Conservation (phyloP, 768 basidiomycete species). For the Xerocomus potaroensis region DNA sequence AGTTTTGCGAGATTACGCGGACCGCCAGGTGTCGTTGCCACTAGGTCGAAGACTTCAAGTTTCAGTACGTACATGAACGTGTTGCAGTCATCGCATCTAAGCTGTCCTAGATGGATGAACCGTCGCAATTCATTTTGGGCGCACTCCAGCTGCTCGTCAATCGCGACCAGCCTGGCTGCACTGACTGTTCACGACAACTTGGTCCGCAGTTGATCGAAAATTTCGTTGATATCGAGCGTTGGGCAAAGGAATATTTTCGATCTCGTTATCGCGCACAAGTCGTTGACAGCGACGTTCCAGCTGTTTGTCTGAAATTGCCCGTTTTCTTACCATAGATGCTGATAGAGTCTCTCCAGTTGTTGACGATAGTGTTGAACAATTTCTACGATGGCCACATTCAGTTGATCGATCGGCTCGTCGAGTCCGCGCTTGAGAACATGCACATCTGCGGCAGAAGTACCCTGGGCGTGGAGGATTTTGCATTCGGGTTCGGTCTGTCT, state of each 20-base stretch:
- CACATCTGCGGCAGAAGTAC: slow-evolving; percentile 9
- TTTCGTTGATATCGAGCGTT: slow-evolving; percentile 25
- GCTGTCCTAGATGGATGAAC: slow-evolving; percentile 20
- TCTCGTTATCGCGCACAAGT: slow-evolving; percentile 11
- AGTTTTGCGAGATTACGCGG: slow-evolving; percentile 24
- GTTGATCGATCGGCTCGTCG: slow-evolving; percentile 24
- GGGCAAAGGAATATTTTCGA: slow-evolving; percentile 28
- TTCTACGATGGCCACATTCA: slow-evolving; percentile 30
- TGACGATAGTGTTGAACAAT: slow-evolving; percentile 28
- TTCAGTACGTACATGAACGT: slow-evolving; percentile 13
- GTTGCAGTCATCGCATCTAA: background rate
- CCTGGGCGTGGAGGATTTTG: slow-evolving; percentile 23
- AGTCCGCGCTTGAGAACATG: slow-evolving; percentile 26
- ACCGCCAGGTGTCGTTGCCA: slow-evolving; percentile 24
- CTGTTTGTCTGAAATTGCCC: slow-evolving; percentile 12
- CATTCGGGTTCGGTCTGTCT: slow-evolving; percentile 28
- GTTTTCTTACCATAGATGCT: background rate
- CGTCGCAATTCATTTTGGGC: slow-evolving; percentile 22
- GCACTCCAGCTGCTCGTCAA: slow-evolving; percentile 28
- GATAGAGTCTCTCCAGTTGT: slow-evolving; percentile 12
- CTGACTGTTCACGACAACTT: slow-evolving; percentile 17
- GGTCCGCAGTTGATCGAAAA: slow-evolving; percentile 31
- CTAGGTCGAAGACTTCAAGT: slow-evolving; percentile 23
- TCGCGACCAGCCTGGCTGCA: slow-evolving; percentile 13
- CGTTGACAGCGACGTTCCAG: slow-evolving; percentile 16